A percentile compares a stretch with the other conserved stretches of the same genome.
phyloP scores from a whole-genome alignment of 2,329 filamentous ascomycete genomes.

The Neopestalotiopsis rosae region DNA sequence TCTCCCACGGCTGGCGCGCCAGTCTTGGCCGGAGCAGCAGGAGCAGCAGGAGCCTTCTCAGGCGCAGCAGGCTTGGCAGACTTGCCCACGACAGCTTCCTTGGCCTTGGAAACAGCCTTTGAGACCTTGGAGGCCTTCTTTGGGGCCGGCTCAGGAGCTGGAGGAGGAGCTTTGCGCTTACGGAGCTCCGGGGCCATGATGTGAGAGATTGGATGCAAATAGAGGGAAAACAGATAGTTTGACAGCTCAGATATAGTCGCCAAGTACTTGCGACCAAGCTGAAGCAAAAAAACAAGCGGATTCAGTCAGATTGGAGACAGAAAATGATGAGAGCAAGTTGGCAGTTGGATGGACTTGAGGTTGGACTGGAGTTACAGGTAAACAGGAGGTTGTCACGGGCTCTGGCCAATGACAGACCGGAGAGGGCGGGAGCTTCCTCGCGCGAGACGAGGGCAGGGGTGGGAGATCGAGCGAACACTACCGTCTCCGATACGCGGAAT shows the following conservation, averaged over 20 bases:
- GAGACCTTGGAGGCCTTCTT: conserved; percentile 47
- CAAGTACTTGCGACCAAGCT: conserved; percentile 25
- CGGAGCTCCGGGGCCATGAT: conserved; percentile 49
- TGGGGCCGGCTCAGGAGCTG: conserved; percentile 42
- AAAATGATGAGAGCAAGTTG: conserved; percentile 26
- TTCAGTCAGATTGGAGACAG: conserved; percentile 22
- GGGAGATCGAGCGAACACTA: not conserved
- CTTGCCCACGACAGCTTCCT: conserved; percentile 39
- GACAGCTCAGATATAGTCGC: conserved; percentile 23
- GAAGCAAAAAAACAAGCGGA: conserved; percentile 19
- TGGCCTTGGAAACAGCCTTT: conserved; percentile 44
- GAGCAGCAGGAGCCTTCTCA: conserved; percentile 23
- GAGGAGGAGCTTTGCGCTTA: conserved; percentile 50
- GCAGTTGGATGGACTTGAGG: conserved; percentile 30
- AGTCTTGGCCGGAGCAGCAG: conserved; percentile 34
- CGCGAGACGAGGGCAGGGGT: conserved; percentile 19
- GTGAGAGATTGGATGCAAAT: conserved; percentile 20
- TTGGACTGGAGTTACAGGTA: conserved; percentile 32
- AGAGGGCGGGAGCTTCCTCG: conserved; percentile 30
- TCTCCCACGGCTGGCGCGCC: conserved; percentile 59
- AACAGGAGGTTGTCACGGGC: conserved; percentile 35
- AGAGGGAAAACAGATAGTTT: conserved; percentile 17
- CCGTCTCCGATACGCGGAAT: not conserved
- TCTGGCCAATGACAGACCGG: conserved; percentile 28
- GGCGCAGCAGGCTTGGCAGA: conserved; percentile 33